phyloP scores from a whole-genome alignment of 1,284 basidiomycete genomes.

The Tranzscheliella williamsii region DNA sequence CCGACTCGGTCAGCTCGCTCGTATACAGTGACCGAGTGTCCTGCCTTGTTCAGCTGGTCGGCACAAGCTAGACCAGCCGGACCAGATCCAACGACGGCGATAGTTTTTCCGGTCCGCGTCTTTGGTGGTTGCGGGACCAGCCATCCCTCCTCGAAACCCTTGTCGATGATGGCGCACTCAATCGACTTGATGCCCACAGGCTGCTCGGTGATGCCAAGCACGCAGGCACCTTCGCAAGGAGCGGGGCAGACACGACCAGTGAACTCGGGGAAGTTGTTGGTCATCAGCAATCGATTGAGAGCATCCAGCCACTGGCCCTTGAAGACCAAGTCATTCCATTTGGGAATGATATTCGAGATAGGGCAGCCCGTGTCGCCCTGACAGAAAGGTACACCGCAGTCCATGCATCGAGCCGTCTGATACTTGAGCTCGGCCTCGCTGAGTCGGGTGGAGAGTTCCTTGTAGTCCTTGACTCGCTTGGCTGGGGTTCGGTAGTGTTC shows the following conservation, averaged over 20 bases:
- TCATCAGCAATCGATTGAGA: conserved; percentile 55
- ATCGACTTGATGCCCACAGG: conserved; percentile 59
- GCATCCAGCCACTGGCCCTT: conserved; percentile 59
- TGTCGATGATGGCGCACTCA: conserved; percentile 59
- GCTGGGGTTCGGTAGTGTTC: conserved; percentile 55
- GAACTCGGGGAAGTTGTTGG: conserved; percentile 60
- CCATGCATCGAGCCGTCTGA: conserved; percentile 59
- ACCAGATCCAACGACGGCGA: conserved; percentile 56
- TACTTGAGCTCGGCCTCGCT: conserved; percentile 58
- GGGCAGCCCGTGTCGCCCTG: conserved; percentile 59
- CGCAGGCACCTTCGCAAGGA: conserved; percentile 58
- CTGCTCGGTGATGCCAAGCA: conserved; percentile 55
- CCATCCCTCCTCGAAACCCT: conserved; percentile 55
- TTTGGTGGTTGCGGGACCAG: conserved; percentile 53
- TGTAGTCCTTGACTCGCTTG: conserved; percentile 57
- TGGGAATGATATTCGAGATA: conserved; percentile 58
- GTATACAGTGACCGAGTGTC: conserved; percentile 59
- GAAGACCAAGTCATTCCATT: conserved; percentile 60
- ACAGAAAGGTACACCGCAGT: conserved; percentile 60
- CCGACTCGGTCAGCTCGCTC: conserved; percentile 57
- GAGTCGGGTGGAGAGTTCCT: conserved; percentile 56
- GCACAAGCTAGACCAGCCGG: conserved; percentile 55
- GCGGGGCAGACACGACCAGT: conserved; percentile 59
- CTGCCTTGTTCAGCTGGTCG: conserved; percentile 58
- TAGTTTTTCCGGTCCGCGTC: conserved; percentile 57